Evolutionary conservation across 805 yeast species (phyloP).

Genomic region (Naumovozyma baii): DNA sequence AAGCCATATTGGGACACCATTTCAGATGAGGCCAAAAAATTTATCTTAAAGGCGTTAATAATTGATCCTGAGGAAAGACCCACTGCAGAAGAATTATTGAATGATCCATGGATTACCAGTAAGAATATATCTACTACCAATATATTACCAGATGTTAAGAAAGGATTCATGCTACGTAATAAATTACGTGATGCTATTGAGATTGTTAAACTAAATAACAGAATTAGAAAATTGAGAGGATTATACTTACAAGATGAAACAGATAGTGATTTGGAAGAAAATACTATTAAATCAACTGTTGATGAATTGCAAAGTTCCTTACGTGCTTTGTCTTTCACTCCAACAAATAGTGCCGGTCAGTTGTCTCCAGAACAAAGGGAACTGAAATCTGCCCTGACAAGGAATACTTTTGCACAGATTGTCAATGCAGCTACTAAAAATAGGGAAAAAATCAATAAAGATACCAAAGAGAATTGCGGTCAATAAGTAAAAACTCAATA

Average conservation of each 20-base stretch:
- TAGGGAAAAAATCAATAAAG: conserved; percentile 33
- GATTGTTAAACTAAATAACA: conserved; percentile 70
- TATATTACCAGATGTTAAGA: conserved; percentile 70
- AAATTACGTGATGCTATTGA: conserved; percentile 82
- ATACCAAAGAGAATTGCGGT: not conserved
- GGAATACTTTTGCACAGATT: conserved; percentile 57
- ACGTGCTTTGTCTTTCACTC: conserved; percentile 1
- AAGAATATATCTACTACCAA: conserved; percentile 45
- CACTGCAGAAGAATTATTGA: conserved; percentile 52
- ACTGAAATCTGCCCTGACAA: conserved; percentile 35
- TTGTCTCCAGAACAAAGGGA: conserved; percentile 9
- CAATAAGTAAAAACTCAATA: no score
- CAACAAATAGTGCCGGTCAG: conserved; percentile 6
- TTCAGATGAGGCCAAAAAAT: conserved; percentile 69
- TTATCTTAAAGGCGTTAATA: conserved; percentile 62
- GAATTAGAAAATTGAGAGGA: conserved; percentile 60
- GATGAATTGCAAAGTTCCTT: not conserved
- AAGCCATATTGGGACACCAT: conserved; percentile 78
- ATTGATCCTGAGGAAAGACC: conserved; percentile 61
- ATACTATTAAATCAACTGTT: conserved; percentile 1
- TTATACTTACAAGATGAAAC: conserved; percentile 39
- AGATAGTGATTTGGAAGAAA: conserved; percentile 26
- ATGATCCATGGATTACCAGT: conserved; percentile 67
- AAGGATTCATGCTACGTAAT: conserved; percentile 73
- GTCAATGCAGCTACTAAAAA: conserved; percentile 59